Evolutionary conservation across 2,329 filamentous ascomycete species (phyloP).

Genomic region (Ophiocordyceps unilateralis): DNA sequence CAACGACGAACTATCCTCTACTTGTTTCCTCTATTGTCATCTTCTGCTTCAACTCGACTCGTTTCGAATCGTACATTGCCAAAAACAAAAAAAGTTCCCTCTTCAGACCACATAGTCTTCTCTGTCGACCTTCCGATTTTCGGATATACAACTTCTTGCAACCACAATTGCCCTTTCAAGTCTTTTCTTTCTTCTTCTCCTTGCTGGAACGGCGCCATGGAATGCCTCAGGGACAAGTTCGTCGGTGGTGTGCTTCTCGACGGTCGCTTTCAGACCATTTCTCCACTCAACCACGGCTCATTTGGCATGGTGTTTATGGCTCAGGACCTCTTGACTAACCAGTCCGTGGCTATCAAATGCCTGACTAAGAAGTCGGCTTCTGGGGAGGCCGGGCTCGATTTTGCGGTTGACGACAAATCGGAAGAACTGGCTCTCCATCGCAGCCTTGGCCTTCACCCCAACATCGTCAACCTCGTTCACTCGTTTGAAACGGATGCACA

Average conservation of each 20-base stretch:
- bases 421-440: constrained; percentile 69
- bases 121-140: neutral
- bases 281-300: constrained; percentile 93
- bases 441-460: constrained; percentile 61
- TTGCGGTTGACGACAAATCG: constrained; percentile 66
- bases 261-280: constrained; percentile 79
- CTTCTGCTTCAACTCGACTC: neutral
- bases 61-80: neutral
- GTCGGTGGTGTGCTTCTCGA: constrained; percentile 63
- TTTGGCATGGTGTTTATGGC: constrained; percentile 98
- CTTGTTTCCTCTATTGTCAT: neutral
- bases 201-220: constrained; percentile 32
- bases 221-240: constrained; percentile 76
- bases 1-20: constrained; percentile 6
- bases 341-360: constrained; percentile 90
- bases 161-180: neutral
- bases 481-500: constrained; percentile 88
- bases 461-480: constrained; percentile 84
- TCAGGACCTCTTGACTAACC: constrained; percentile 56
- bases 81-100: neutral
- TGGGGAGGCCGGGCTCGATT: constrained; percentile 40
- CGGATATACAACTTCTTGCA: neutral
- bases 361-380: constrained; percentile 64
- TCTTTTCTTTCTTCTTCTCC: constrained; percentile 1
- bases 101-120: neutral